phyloP scores from a whole-genome alignment of 2,329 filamentous ascomycete species.

The Oidium heveae region DNA sequence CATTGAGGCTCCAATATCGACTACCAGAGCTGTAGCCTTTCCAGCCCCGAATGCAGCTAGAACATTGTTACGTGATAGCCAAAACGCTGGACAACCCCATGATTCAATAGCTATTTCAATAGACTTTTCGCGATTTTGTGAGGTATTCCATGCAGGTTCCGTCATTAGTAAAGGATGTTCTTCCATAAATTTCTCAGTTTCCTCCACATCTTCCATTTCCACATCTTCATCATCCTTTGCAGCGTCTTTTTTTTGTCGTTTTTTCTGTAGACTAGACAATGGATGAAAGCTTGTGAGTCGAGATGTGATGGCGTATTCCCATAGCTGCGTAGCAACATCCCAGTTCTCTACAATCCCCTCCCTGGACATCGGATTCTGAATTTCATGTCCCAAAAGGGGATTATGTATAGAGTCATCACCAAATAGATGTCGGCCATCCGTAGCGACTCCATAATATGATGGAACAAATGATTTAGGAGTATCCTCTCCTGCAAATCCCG shows the following conservation, averaged over 20 bases:
- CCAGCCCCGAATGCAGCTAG: slow-evolving; percentile 78
- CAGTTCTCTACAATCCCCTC: slow-evolving; percentile 90
- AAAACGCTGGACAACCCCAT: slow-evolving; percentile 89
- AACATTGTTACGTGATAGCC: slow-evolving; percentile 70
- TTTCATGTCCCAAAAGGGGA: slow-evolving; percentile 49
- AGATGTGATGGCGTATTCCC: slow-evolving; percentile 81
- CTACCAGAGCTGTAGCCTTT: slow-evolving; percentile 75
- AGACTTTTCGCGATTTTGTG: slow-evolving; percentile 73
- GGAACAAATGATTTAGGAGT: slow-evolving; percentile 82
- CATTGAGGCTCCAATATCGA: slow-evolving; percentile 75
- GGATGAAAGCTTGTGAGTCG: slow-evolving; percentile 57
- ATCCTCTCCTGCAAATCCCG: slow-evolving; percentile 94
- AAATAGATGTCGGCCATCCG: slow-evolving; percentile 35
- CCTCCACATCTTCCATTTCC: slow-evolving; percentile 22
- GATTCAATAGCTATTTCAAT: slow-evolving; percentile 95
- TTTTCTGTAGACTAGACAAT: slow-evolving; percentile 30
- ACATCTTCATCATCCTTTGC: slow-evolving; percentile 22
- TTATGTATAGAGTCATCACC: slow-evolving; percentile 77
- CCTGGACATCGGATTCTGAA: slow-evolving; percentile 74
- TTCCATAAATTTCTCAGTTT: slow-evolving; percentile 50
- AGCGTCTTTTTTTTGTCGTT: slow-evolving; percentile 57
- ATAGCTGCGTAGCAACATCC: slow-evolving; percentile 71
- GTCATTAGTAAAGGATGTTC: slow-evolving; percentile 87
- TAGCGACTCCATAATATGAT: slow-evolving; percentile 53
- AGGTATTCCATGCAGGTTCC: slow-evolving; percentile 76